These are phyloP conservation scores for Stevia rebaudiana DNA, from an alignment of 140 eudicot species.

Conservation along the genomic window DNA sequence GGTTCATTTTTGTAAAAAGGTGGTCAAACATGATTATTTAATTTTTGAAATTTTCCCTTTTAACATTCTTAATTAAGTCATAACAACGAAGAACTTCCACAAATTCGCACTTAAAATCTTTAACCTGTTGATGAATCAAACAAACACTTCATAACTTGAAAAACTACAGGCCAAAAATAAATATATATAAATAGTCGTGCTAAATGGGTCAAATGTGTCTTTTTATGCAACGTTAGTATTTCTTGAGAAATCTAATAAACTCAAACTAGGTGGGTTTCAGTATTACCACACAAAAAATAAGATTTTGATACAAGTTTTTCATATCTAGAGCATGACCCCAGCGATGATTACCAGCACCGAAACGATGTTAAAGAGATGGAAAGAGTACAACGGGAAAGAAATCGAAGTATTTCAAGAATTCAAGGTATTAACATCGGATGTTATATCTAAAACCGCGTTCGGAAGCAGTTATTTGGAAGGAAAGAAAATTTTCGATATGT, in stretches of 20 bases:
- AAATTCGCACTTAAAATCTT: no score
- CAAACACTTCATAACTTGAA: no score
- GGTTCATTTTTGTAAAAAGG: no score
- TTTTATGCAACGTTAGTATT: no score
- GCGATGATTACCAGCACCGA: conserved; percentile 31
- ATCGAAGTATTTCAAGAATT: conserved; percentile 49
- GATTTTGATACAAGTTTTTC: neutral
- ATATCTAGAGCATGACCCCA: conserved; percentile 44
- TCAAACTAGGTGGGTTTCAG: neutral
- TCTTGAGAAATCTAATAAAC: neutral
- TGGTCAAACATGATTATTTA: no score
- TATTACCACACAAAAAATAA: neutral
- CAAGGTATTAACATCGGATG: conserved; percentile 39
- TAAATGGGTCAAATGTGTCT: no score
- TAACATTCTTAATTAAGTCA: no score
- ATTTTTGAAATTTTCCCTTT: no score
- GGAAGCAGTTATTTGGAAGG: conserved; percentile 53
- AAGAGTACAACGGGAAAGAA: conserved; percentile 37
- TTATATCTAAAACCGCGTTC: conserved; percentile 47
- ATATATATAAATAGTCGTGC: no score
- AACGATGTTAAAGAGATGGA: conserved; percentile 42
- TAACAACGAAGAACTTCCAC: no score
- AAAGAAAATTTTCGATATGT: conserved; percentile 39
- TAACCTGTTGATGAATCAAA: no score
- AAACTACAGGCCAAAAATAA: no score